Base-by-base conservation (phyloP, 2,329 filamentous ascomycete genomes). In the Aureobasidium musti region DNA sequence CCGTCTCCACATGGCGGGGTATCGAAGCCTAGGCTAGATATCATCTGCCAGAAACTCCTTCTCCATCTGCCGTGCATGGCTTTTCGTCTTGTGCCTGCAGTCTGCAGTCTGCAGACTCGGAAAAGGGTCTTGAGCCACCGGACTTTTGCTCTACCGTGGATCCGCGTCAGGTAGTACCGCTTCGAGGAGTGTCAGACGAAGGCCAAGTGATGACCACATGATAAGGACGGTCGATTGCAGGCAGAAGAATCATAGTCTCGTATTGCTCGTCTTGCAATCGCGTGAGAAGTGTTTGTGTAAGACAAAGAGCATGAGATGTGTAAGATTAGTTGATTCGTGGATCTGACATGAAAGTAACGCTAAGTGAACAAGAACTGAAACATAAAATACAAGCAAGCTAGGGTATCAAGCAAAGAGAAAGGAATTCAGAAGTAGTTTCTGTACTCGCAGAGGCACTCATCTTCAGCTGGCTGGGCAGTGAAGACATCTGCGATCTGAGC, bases 391-490 rank as follows among this genome's bases (percentile, higher is more conserved):
- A 39, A 45, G 17, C 54, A 30, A 1, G 10, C 17, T 28, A 26
- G 54, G 37, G 23, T 43, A 45, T 59, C 54, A 7, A 19, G 21
- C 2, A 7, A 5, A 30, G 14, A 56, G 21, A 41, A 56, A 21
- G 26, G 21, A 19, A 11, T 43, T 65, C 50, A 66, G 14, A 50
- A 73, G 65, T 68, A 77, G 59, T 77, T 83, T 67, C 76, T 77
- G 71, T 84, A 84, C 59, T 79, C 71, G 72, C 82, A 84, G 10
- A 75, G 75, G 72, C 82, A 84, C 47, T 79, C 68, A 2, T 72
- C 73, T 5, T 71, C 70, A 14, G 70, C 71, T 35, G 77, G 74
- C 70, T 79, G 74, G 5, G 78, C 69, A 17, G 72, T 68, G 10
- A 82, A 68, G 3, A 72, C 76, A 8, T 72, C 71, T n/a, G 71